These are phyloP conservation scores for Zopfia rhizophila DNA, from an alignment of 2,329 filamentous ascomycete genomes.

Conservation along the genomic window DNA sequence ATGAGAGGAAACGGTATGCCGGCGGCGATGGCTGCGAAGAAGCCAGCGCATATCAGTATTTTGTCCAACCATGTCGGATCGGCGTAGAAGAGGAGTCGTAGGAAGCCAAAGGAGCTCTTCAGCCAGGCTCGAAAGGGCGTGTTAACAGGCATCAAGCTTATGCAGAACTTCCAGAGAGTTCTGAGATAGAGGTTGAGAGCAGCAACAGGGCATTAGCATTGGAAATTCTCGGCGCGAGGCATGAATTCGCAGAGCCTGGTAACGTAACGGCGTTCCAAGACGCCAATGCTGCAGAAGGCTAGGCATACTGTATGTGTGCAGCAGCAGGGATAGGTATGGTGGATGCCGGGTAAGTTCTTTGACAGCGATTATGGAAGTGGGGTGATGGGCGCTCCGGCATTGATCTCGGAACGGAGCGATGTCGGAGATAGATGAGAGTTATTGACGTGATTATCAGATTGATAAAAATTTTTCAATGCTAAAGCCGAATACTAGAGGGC, in stretches of 20 bases:
- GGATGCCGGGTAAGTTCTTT: too few species aligned
- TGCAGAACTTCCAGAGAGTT: too few species aligned
- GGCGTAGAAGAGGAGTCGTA: conserved; percentile 48
- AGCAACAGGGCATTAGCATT: conserved; percentile 12
- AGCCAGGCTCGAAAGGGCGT: conserved; percentile 38
- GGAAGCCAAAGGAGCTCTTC: conserved; percentile 44
- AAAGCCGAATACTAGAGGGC: too few species aligned
- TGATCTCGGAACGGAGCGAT: conserved; percentile 28
- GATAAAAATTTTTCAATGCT: conserved; percentile 46
- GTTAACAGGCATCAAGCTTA: conserved; percentile 40
- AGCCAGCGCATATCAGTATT: conserved; percentile 50
- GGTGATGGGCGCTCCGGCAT: too few species aligned
- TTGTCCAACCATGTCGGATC: conserved; percentile 50
- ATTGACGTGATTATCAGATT: conserved; percentile 32
- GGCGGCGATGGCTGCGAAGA: conserved; percentile 63
- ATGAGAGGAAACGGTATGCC: conserved; percentile 72
- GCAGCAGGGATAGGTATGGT: too few species aligned
- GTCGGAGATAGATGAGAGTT: conserved; percentile 28
- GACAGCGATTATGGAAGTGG: too few species aligned
- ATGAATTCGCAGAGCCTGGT: too few species aligned
- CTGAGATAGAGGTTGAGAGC: too few species aligned
- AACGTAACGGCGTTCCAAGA: too few species aligned
- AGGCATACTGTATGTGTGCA: too few species aligned
- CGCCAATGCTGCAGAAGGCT: conserved; percentile 34
- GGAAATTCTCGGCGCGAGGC: background rate